Base-by-base conservation (phyloP, 2,329 filamentous ascomycete species). In the Aspergillus uvarum region DNA sequence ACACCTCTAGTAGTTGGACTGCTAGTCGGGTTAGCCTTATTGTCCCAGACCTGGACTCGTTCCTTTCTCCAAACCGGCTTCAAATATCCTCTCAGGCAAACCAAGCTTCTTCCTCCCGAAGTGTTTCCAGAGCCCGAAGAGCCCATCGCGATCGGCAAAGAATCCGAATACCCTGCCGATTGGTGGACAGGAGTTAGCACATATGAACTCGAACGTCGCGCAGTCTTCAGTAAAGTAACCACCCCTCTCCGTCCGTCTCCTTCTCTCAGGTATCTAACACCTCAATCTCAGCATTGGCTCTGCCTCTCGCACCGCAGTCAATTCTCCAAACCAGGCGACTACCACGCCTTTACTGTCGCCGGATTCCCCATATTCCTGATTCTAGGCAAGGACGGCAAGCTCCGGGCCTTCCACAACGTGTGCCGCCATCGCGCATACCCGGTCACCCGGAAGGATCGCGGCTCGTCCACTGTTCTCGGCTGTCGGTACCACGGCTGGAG, bases 401-500 rank as follows among this genome's bases (percentile, higher is more conserved):
- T 87, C 69, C 81, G 84, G 59, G 85, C 80, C 16, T 87, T 87
- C 69, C 85, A 87, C 74, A 87, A 88, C 66, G 78, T 87, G 38
- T 87, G 86, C 72, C 76, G 85, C 2, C 85, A 87, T 69, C 79
- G 85, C 6, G 85, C 85, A 22, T 88, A 83, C 67, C 83, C 84
- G 0, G 80, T 87, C 8, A 83, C 86, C 8, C 79, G 76, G 4
- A 78, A 80, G 48, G 77, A 82, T 2, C 72, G 78, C 10, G 85
- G 85, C 3, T 78, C 78, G 47, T 79, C 79, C 51, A 79, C 66
- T 4, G 80, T 87, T 38, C 79, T 88, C 42, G 77, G 81, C 0
- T 88, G 85, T 76, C 82, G 82, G 60, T 87, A 87, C 66, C 85
- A 87, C 66, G 85, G 84, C 47, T 88, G 85, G 85, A 85, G 83